These are phyloP conservation scores for Pistacia integerrima DNA, from an alignment of 345 rosid species.

Conservation along the genomic window DNA sequence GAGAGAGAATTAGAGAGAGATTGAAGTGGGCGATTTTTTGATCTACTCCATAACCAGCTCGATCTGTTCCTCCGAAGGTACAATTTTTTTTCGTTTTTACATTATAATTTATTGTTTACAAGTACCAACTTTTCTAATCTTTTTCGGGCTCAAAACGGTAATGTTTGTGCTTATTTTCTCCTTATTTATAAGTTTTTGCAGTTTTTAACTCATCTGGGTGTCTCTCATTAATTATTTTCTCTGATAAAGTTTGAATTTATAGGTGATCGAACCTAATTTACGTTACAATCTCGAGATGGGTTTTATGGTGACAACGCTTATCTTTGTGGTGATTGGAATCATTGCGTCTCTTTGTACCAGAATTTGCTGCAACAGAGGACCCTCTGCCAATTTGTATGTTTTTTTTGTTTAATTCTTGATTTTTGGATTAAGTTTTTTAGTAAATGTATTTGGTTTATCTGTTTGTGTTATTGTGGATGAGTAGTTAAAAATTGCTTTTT, in stretches of 20 bases:
- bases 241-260: neutral
- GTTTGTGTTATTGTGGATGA: neutral
- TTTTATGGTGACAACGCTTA: conserved; percentile 78
- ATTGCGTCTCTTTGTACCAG: conserved; percentile 76
- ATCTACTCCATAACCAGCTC: conserved; percentile 3
- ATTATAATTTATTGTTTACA: neutral
- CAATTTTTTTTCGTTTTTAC: neutral
- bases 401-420: conserved; percentile 1
- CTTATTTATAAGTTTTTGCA: neutral
- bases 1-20: neutral
- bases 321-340: conserved; percentile 77
- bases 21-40: conserved; percentile 5
- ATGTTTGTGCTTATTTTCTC: neutral
- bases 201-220: neutral
- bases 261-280: neutral
- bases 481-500: neutral
- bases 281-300: conserved; percentile 54
- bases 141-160: neutral
- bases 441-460: neutral
- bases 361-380: conserved; percentile 92
- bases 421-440: neutral
- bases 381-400: conserved; percentile 85
- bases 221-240: neutral
- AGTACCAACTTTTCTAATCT: neutral
- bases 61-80: conserved; percentile 7